Percentiles rank a stretch among this genome's conserved stretches.
Evolutionary conservation across 129 eudicot genomes (phyloP).

Genomic region (Deinandra increscens): DNA sequence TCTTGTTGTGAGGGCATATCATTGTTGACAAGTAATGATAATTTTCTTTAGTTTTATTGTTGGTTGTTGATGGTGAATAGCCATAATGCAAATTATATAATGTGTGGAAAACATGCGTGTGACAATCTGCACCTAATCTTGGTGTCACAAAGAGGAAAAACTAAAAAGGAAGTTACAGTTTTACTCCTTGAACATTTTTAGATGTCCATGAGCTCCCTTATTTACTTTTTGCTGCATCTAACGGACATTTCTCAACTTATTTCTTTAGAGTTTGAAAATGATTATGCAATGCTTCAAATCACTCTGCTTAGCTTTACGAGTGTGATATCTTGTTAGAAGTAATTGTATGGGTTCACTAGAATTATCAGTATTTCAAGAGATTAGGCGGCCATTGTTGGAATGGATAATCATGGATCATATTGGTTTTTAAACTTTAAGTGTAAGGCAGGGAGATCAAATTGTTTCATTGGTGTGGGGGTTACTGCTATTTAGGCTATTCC

Average conservation of each 20-base stretch:
- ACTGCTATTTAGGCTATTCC: neutral
- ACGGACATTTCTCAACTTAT: neutral
- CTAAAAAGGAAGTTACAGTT: neutral
- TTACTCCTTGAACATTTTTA: neutral
- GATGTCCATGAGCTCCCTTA: neutral
- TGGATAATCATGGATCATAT: neutral
- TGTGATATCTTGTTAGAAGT: neutral
- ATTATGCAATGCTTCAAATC: neutral
- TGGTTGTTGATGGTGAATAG: neutral
- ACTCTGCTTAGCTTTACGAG: neutral
- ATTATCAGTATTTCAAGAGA: neutral
- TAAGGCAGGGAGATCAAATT: neutral
- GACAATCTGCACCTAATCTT: neutral
- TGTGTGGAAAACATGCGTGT: neutral
- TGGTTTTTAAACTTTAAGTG: neutral
- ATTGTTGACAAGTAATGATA: neutral
- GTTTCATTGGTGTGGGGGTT: neutral
- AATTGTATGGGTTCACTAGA: neutral
- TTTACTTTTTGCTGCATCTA: neutral
- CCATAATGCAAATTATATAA: neutral
- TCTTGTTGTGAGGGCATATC: neutral
- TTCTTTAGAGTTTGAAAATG: neutral
- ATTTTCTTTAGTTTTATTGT: neutral
- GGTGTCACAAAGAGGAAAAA: neutral
- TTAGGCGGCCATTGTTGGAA: neutral